Evolutionary conservation across 2,329 filamentous ascomycete genomes (phyloP), one percentile per base, ranked within the genome.

Genomic region (Aureobasidium musti): DNA sequence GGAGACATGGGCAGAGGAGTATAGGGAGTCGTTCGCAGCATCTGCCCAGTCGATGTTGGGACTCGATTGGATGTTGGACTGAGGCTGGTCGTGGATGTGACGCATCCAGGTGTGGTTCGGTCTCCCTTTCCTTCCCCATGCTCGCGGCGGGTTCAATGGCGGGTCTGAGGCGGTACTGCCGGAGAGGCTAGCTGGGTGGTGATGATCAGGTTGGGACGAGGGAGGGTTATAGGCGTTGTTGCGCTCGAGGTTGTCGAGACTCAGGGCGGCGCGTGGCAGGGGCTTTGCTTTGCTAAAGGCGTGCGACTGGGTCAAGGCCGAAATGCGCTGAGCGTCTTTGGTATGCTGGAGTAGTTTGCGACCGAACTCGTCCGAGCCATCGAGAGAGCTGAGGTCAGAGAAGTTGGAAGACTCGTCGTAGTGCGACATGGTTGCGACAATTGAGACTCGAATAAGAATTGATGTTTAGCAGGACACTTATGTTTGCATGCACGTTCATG

Each of bases 41-140:
- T 70, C 69, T 37, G 68, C 68, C 73, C 72, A 74, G 43, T 77
- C 70, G 23, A 72, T 67, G 4, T 65, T 45, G 11, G 60, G 66
- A 45, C 69, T 67, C 5, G 69, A 66, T 41, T 73, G 71, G n/a
- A 70, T 68, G 23, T 70, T 72, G 37, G 67, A 52, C 28, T 68
- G 70, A 13, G 50, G 10, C 6, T 60, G 23, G 19, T 43, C 17
- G 35, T 67, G 21, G 56, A 80, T 78, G 49, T 75, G 72, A n/a
- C 77, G 72, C 71, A 81, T 73, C 80, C 80, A 82, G 68, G 80
- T 75, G 28, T 74, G 74, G 53, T 72, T 75, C 11, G 74, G 71
- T 65, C 78, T 77, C 30, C 74, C 78, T 71, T 80, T 82, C 65
- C 79, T 73, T n/a, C 81, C 82, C 82, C 82, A 83, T 69, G 78